A percentile compares a stretch with the other conserved stretches of the same genome.
Conservation (phyloP, 2,329 filamentous ascomycete species). For the Ophiognomonia clavigignenti-juglandacearum region DNA sequence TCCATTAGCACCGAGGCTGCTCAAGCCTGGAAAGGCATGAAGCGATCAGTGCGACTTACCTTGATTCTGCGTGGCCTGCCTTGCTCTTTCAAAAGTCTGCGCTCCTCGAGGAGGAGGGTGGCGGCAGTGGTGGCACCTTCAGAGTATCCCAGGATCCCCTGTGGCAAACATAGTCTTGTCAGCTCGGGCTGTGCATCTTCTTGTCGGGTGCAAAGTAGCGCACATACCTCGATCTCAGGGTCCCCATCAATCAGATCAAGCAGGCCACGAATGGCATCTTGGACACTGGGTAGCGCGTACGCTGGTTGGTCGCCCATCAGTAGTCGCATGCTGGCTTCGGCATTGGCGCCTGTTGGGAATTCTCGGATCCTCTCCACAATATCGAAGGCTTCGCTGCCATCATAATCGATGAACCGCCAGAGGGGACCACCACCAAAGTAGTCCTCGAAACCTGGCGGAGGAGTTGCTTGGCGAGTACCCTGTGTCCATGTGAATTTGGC, state of each 20-base stretch:
- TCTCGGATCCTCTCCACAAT: constrained; percentile 48
- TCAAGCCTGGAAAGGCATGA: neutral
- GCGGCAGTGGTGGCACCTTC: constrained; percentile 14
- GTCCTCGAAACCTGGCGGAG: constrained; percentile 18
- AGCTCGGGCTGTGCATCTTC: constrained; percentile 20
- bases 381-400: constrained; percentile 23
- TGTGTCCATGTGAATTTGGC: constrained; percentile 15
- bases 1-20: constrained; percentile 3
- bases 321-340: constrained; percentile 52
- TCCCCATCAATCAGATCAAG: constrained; percentile 8
- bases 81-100: constrained; percentile 15
- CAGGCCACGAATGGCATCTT: constrained; percentile 28
- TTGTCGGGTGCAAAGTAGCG: neutral
- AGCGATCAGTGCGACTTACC: constrained; percentile 18
- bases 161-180: neutral
- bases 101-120: constrained; percentile 13
- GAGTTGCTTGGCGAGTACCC: constrained; percentile 6
- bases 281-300: constrained; percentile 30
- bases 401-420: constrained; percentile 18
- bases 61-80: constrained; percentile 31
- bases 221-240: constrained; percentile 7
- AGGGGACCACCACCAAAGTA: constrained; percentile 17
- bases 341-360: constrained; percentile 35
- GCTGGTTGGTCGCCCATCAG: constrained; percentile 36
- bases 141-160: constrained; percentile 15